Evolutionary conservation across 75 land plant genomes (phyloP), one percentile per base, ranked within the genome.

Genomic region (Pinus albicaulis): DNA sequence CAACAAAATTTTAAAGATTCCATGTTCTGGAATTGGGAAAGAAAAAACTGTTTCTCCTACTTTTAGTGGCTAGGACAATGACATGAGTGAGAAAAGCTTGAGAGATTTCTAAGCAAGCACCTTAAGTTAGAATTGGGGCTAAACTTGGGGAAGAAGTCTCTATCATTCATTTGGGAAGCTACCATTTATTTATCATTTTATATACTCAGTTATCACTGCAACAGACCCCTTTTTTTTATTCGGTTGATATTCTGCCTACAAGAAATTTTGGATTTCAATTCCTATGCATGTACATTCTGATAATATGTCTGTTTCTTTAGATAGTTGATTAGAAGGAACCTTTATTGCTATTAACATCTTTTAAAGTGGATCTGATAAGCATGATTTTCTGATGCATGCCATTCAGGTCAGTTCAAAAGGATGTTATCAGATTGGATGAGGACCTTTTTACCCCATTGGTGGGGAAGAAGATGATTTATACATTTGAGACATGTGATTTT

Each of bases 391-490:
- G 74, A 72, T 22, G 74, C 57, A 72, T 72, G 15, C 26, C 73
- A n/a, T 72, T 72, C 79, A 83, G 85, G 83, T 55, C 80, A 74
- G 53, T 77, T 64, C 81, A 69, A 55, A 60, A 79, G 28, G 88
- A 86, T 57, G 84, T 86, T 77, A 76, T 84, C 57, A 79, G 88
- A 72, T 76, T 86, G 56, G 88, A 86, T 59, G 87, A 86, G 58
- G 88, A 86, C 60, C 85, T 86, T 64, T 86, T 86, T 36, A 80
- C 86, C 14, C 88, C 88, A 63, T 62, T 86, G n/a, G 88, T 87
- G 62, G 88, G 88, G 24, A 86, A 86, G 82, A 86, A 84, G 76
- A 71, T 68, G 83, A 82, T 86, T 14, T 86, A 84, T 75, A 84
- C 88, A 34, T 86, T 56, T 80, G 87, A 86, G 71, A 86, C 88